A percentile compares a stretch with the other conserved stretches of the same genome.
These are phyloP conservation scores for Sanghuangporus baumii DNA, from an alignment of 1,284 basidiomycete genomes.

Conservation along the genomic window DNA sequence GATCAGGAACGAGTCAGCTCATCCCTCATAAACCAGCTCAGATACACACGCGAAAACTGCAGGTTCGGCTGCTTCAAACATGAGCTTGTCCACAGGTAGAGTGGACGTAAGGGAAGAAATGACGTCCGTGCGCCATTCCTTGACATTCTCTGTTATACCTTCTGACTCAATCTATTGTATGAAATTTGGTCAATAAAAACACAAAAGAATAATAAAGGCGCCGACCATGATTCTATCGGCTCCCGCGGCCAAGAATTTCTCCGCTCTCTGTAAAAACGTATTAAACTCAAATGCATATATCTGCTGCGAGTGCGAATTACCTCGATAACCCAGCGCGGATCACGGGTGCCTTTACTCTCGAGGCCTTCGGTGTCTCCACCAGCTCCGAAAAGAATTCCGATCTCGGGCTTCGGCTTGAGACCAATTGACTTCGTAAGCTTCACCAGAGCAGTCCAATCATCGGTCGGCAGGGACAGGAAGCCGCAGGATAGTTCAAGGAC, in stretches of 20 bases:
- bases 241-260: constrained; percentile 37
- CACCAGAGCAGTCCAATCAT: constrained; percentile 39
- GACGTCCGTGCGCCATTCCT: constrained; percentile 37
- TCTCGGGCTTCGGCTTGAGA: constrained; percentile 41
- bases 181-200: background rate
- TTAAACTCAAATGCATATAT: background rate
- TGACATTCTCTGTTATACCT: constrained; percentile 44
- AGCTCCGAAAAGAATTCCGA: constrained; percentile 41
- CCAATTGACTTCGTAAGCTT: constrained; percentile 36
- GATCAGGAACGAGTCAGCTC: background rate
- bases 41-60: constrained; percentile 24
- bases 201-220: background rate
- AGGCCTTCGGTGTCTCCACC: constrained; percentile 40
- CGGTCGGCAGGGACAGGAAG: constrained; percentile 41
- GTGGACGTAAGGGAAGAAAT: constrained; percentile 38
- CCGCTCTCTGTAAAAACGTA: constrained; percentile 26
- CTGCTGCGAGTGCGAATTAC: background rate
- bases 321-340: constrained; percentile 39
- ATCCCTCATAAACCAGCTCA: background rate
- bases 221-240: constrained; percentile 25
- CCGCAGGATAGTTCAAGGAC: constrained; percentile 41
- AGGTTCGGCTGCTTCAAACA: constrained; percentile 44
- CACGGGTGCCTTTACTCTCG: constrained; percentile 36
- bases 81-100: constrained; percentile 39
- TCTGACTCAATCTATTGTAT: constrained; percentile 36